Base-by-base conservation (phyloP, 495 filamentous ascomycete species). In the Penicillium dipodomyicola region DNA sequence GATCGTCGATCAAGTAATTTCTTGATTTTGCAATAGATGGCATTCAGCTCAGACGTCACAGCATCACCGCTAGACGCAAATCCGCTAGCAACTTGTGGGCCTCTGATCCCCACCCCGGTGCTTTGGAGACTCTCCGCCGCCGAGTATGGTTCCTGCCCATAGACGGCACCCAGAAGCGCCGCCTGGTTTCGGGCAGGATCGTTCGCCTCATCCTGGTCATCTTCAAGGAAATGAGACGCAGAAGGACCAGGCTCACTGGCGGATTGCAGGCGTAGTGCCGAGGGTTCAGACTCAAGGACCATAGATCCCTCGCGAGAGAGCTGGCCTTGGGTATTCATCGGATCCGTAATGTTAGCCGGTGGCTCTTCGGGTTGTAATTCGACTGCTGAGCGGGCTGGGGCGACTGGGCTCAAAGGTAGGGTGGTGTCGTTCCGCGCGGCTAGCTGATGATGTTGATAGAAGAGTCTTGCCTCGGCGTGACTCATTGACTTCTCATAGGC, bases 381-480 rank as follows among this genome's bases (percentile, higher is more conserved):
- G 25, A 27, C 25, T 27, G 47, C 20, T 7, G 62, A 35, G 46
- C 54, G 61, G 37, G 51, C 56, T 17, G 62, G 32, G 14, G 52
- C 50, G 27, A 63, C 52, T 10, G 67, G 61, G 47, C 60, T 73
- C 22, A 51, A 57, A 14, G 65, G 58, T 14, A 40, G 17, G n/a
- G 69, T 59, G 14, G 56, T 58, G 12, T 68, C 64, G 19, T 35
- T 52, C 10, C 57, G 60, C 7, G 66, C 63, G 25, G 68, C 83
- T 20, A 86, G 74, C 71, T 92, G 89, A 71, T 90, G 91, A 56
- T 91, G 82, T 66, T 96, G 94, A 72, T 96, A 98, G 76, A 97
- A 92, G 29, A 96, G 80, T 69, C 94, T 97, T 35, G 93, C 90
- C 65, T 98, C 93, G 20, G 87, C 82, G 72, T 97, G 90, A 58